These are phyloP conservation scores for Nothophoma quercina DNA, from an alignment of 2,329 filamentous ascomycete species.

Conservation along the genomic window DNA sequence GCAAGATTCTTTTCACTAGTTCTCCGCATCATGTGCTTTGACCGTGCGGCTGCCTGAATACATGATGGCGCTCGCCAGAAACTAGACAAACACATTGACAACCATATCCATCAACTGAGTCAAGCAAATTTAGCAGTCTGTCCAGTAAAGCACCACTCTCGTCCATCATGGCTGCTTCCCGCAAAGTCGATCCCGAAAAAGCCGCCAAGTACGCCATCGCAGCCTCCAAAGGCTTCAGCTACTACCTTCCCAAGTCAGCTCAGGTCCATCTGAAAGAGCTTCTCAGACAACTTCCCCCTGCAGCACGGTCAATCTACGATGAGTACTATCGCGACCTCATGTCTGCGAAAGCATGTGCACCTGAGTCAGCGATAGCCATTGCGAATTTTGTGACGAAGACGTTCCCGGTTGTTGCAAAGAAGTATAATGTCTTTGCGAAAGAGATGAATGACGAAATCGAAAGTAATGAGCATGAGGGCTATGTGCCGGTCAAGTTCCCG, in stretches of 20 bases:
- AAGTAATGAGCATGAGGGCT: slow-evolving; percentile 2
- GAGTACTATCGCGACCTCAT: slow-evolving; percentile 12
- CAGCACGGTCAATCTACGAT: slow-evolving; percentile 6
- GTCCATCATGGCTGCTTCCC: neutral
- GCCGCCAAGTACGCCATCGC: slow-evolving; percentile 5
- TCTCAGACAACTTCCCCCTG: neutral
- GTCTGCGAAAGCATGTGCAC: slow-evolving; percentile 8
- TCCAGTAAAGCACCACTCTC: neutral
- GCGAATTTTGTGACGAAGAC: neutral
- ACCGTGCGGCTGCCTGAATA: neutral
- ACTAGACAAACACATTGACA: neutral
- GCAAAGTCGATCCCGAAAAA: neutral
- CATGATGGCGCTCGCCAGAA: neutral
- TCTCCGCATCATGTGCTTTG: neutral
- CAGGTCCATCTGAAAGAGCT: neutral
- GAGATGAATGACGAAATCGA: slow-evolving; percentile 9
- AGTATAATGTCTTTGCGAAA: slow-evolving; percentile 1
- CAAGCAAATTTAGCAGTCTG: neutral
- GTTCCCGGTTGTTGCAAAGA: neutral
- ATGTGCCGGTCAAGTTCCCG: slow-evolving; percentile 1
- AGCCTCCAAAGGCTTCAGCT: slow-evolving; percentile 16
- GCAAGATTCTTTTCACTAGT: neutral
- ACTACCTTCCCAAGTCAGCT: slow-evolving; percentile 6
- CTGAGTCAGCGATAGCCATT: neutral
- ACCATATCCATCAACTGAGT: neutral